phyloP scores from a whole-genome alignment of 2,329 filamentous ascomycete species.

The Pyrenochaeta sp. region DNA sequence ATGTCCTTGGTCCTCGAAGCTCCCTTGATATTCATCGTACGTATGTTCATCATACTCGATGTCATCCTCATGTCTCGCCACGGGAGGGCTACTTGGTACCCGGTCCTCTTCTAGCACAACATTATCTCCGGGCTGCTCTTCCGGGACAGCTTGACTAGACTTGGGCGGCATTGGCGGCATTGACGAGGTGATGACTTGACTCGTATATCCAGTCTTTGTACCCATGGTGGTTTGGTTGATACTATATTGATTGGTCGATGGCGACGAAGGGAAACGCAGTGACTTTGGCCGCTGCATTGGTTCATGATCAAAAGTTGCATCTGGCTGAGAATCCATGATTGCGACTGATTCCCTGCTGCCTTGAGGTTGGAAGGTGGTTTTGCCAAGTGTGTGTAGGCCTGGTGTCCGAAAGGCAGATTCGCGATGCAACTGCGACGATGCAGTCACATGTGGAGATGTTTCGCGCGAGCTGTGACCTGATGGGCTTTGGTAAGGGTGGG shows the following conservation, averaged over 20 bases:
- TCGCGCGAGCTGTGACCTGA: slow-evolving; percentile 26
- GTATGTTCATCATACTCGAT: slow-evolving; percentile 32
- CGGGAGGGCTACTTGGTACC: slow-evolving; percentile 49
- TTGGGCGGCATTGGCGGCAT: slow-evolving; percentile 38
- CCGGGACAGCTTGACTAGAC: slow-evolving; percentile 20
- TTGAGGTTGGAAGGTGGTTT: slow-evolving; percentile 19
- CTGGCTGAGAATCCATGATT: slow-evolving; percentile 56
- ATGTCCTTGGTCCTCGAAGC: slow-evolving; percentile 10
- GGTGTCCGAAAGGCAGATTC: slow-evolving; percentile 24
- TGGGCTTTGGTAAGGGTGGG: slow-evolving; percentile 38
- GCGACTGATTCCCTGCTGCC: slow-evolving; percentile 49
- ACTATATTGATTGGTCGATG: slow-evolving; percentile 43
- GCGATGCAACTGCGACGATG: slow-evolving; percentile 30
- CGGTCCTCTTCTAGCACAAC: slow-evolving; percentile 28
- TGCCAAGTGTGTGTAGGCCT: slow-evolving; percentile 24
- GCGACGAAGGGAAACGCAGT: slow-evolving; percentile 46
- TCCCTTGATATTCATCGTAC: slow-evolving; percentile 28
- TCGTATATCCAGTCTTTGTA: slow-evolving; percentile 38
- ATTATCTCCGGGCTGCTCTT: slow-evolving; percentile 12
- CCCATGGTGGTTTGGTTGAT: slow-evolving; percentile 46
- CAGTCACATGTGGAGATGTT: slow-evolving; percentile 24
- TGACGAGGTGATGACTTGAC: slow-evolving; percentile 41
- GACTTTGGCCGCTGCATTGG: slow-evolving; percentile 36
- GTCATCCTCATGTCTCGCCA: slow-evolving; percentile 32
- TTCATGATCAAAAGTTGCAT: slow-evolving; percentile 31